Percentiles rank a stretch among this genome's conserved stretches.
phyloP scores from a whole-genome alignment of 2,329 filamentous ascomycete genomes.

The Paracoccidioides brasiliensis region DNA sequence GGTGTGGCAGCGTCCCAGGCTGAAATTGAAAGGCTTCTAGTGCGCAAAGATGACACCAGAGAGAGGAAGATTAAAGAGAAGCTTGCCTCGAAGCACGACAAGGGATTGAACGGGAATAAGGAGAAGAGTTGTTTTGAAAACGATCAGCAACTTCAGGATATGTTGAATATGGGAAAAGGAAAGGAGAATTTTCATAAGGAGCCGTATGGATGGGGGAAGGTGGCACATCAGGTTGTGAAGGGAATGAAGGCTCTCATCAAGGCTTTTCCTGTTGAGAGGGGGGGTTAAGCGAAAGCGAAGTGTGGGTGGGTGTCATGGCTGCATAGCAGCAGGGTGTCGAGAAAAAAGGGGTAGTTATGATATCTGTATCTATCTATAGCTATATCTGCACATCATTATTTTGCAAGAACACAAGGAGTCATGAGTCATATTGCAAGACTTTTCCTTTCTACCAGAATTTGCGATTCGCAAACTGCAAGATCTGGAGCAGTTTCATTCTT shows the following conservation, averaged over 20 bases:
- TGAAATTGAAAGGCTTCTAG: slow-evolving; percentile 9
- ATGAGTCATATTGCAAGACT: not conserved
- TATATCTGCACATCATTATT: not conserved
- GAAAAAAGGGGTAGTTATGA: not conserved
- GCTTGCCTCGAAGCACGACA: not conserved
- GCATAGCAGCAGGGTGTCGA: too few species aligned
- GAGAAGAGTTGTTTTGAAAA: slow-evolving; percentile 1
- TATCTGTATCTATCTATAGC: not conserved
- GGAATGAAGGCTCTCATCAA: slow-evolving; percentile 9
- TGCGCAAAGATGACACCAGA: not conserved
- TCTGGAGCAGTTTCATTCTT: too few species aligned
- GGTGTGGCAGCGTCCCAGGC: slow-evolving; percentile 9
- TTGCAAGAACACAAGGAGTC: not conserved
- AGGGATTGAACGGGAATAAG: not conserved
- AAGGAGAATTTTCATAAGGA: not conserved
- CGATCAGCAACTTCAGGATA: slow-evolving; percentile 11
- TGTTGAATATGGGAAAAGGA: slow-evolving; percentile 12
- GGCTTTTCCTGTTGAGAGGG: slow-evolving; percentile 4
- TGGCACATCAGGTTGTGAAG: slow-evolving; percentile 9
- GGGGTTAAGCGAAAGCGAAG: not conserved
- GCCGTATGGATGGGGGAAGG: slow-evolving; percentile 10
- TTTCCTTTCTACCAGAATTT: not conserved
- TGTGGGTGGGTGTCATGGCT: not conserved
- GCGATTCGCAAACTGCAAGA: not conserved
- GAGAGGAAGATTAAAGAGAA: not conserved